These are phyloP conservation scores for Trypanosomatidae sp. DNA, from an alignment of 208 protist genomes.

Conservation along the genomic window DNA sequence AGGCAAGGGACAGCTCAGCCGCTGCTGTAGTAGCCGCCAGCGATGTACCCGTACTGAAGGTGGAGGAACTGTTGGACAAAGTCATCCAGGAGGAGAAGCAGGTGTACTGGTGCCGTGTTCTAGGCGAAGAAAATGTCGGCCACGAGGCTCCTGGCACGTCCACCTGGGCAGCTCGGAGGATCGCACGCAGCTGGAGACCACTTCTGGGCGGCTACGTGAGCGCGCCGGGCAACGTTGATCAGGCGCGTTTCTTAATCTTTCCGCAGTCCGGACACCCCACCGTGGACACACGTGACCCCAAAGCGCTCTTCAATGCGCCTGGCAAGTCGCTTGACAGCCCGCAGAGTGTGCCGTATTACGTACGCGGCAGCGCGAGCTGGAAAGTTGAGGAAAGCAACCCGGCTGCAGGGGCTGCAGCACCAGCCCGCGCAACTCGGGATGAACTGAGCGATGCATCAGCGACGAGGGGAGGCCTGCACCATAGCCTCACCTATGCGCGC, in stretches of 20 bases:
- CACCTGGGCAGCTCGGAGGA: conserved; percentile 7
- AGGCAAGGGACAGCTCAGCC: neutral
- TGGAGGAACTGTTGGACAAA: conserved; percentile 19
- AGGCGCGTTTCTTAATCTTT: conserved; percentile 51
- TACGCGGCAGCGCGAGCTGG: conserved; percentile 32
- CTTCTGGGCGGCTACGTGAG: conserved; percentile 50
- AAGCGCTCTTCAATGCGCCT: neutral
- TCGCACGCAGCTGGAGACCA: conserved; percentile 17
- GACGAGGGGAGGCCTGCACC: conserved; percentile 3
- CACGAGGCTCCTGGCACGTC: neutral
- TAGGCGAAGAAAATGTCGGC: conserved; percentile 12
- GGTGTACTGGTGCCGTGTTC: conserved; percentile 9
- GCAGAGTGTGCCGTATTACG: conserved; percentile 35
- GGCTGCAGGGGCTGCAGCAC: neutral
- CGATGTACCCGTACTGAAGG: neutral
- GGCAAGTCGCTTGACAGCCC: conserved; percentile 11
- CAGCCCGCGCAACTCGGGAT: neutral
- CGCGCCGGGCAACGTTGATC: conserved; percentile 8
- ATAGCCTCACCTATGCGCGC: conserved; percentile 9
- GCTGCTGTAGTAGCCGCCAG: neutral
- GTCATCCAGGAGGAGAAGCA: conserved; percentile 10
- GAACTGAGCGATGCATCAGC: neutral
- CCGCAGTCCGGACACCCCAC: conserved; percentile 36
- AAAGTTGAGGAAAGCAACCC: conserved; percentile 28
- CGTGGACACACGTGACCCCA: conserved; percentile 8